These are phyloP conservation scores for Pseudotsuga menziesii DNA, from an alignment of 75 land plant species.

Conservation along the genomic window DNA sequence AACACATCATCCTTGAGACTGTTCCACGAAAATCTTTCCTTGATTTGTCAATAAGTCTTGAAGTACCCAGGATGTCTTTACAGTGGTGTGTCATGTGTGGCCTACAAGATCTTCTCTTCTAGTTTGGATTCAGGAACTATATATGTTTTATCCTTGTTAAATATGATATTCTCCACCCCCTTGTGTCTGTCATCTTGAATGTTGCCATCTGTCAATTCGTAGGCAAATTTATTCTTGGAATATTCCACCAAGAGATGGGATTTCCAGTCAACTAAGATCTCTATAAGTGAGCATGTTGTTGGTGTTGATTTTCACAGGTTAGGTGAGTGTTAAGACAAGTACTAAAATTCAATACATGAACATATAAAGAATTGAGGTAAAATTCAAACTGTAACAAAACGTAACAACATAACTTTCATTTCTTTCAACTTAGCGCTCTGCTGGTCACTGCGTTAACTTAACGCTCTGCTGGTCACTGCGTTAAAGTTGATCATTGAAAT, in stretches of 20 bases:
- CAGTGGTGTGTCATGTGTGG: background rate
- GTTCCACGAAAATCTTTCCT: background rate
- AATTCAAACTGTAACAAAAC: too few relatives aligned
- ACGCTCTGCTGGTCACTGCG: too few relatives aligned
- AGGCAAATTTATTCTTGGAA: background rate
- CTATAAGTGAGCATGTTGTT: background rate
- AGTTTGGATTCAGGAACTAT: background rate
- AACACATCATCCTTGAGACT: background rate
- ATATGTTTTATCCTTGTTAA: too few relatives aligned
- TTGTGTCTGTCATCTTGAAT: background rate
- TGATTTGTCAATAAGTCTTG: background rate
- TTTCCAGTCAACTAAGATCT: too few relatives aligned
- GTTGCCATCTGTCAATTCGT: background rate
- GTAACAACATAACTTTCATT: too few relatives aligned
- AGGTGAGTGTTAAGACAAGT: too few relatives aligned
- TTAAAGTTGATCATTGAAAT: too few relatives aligned
- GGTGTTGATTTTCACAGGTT: too few relatives aligned
- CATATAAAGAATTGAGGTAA: too few relatives aligned
- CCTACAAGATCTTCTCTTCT: background rate
- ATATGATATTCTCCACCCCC: background rate
- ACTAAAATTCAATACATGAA: too few relatives aligned
- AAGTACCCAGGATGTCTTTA: background rate
- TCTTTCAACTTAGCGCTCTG: too few relatives aligned
- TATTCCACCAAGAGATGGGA: background rate
- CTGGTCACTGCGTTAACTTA: too few relatives aligned